phyloP scores from a whole-genome alignment of 495 filamentous ascomycete species.

The Penicillium manginii region DNA sequence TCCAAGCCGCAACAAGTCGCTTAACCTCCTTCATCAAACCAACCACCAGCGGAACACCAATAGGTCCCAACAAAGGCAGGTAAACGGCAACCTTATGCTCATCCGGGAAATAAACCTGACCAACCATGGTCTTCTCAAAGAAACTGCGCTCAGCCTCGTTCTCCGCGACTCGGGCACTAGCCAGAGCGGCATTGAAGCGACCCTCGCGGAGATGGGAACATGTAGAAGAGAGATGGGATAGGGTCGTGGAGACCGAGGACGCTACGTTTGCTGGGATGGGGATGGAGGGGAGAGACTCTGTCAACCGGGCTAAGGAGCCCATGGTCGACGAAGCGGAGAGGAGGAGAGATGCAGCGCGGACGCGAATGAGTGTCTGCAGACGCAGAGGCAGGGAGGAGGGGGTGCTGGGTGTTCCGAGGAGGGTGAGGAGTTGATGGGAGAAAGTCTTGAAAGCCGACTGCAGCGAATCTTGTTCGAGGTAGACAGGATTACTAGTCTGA shows the following conservation, averaged over 20 bases:
- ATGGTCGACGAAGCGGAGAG: conserved; percentile 91
- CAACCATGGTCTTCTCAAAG: conserved; percentile 99
- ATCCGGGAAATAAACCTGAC: conserved; percentile 95
- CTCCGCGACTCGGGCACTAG: conserved; percentile 82
- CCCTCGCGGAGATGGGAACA: conserved; percentile 74
- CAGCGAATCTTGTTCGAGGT: conserved; percentile 63
- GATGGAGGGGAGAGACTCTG: conserved; percentile 83
- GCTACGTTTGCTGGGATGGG: conserved; percentile 87
- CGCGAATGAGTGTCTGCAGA: conserved; percentile 78
- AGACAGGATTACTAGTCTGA: conserved; percentile 38
- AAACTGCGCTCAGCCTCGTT: conserved; percentile 90
- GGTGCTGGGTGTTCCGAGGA: conserved; percentile 83
- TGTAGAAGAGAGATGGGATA: conserved; percentile 72
- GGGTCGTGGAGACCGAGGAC: conserved; percentile 78
- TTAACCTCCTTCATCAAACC: conserved; percentile 79
- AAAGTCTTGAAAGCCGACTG: conserved; percentile 85
- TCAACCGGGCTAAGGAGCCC: conserved; percentile 87
- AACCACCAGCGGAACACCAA: conserved; percentile 88
- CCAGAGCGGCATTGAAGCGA: conserved; percentile 67
- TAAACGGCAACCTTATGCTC: conserved; percentile 99
- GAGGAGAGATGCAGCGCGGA: conserved; percentile 83
- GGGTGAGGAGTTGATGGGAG: conserved; percentile 86
- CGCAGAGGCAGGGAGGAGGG: conserved; percentile 81
- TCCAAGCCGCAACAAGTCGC: conserved; percentile 46
- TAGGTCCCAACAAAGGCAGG: conserved; percentile 84